Evolutionary conservation across 148 eudicot species (phyloP).

Genomic region (Linanthus parryae): DNA sequence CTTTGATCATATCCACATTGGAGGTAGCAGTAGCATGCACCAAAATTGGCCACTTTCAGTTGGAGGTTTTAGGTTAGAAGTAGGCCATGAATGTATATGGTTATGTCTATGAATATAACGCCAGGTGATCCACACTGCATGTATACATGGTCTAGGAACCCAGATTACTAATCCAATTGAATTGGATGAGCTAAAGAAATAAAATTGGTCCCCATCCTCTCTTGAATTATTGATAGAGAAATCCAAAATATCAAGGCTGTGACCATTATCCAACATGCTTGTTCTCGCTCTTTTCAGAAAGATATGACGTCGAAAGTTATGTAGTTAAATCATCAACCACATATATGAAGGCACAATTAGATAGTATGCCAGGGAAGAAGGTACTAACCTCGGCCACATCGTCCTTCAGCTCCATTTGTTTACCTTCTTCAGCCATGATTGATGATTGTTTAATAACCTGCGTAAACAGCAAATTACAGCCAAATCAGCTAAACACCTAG

Average conservation of each 20-base stretch:
- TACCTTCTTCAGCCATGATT: conserved; percentile 42
- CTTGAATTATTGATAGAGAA: neutral
- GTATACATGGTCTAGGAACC: neutral
- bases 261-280: neutral
- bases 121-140: no score
- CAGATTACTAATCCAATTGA: neutral
- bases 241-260: neutral
- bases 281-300: no score
- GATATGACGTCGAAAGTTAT: no score
- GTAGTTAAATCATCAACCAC: neutral
- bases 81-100: no score
- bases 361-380: neutral
- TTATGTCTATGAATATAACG: no score
- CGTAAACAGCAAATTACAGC: no score
- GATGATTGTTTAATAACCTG: no score
- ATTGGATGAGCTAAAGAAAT: neutral
- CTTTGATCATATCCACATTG: no score
- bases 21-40: no score
- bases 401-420: conserved; percentile 33
- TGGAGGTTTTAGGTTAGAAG: no score
- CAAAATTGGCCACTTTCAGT: no score
- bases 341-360: neutral
- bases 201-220: neutral
- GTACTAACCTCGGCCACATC: conserved; percentile 34
- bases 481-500: no score